phyloP scores from a whole-genome alignment of 345 rosid genomes.

The Iberis pinnata region DNA sequence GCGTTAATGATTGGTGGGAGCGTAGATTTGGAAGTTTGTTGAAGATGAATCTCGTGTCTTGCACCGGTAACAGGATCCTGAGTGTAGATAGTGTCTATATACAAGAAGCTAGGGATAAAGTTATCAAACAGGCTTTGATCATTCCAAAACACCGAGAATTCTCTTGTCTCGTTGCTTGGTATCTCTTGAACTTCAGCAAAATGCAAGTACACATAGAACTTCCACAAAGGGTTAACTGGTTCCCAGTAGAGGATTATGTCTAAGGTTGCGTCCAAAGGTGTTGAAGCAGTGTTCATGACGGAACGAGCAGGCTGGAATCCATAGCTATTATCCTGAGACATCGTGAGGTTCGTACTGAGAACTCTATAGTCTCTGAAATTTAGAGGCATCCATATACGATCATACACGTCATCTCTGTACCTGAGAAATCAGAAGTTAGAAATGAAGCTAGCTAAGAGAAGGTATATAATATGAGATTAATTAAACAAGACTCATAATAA shows the following conservation, averaged over 20 bases:
- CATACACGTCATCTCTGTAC: slow-evolving; percentile 28
- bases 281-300: slow-evolving; percentile 31
- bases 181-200: slow-evolving; percentile 31
- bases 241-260: background rate
- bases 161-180: slow-evolving; percentile 25
- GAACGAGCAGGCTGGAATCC: slow-evolving; percentile 20
- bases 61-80: slow-evolving; percentile 1
- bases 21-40: slow-evolving; percentile 12
- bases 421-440: background rate
- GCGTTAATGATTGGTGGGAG: slow-evolving; percentile 34
- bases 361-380: background rate
- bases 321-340: slow-evolving; percentile 7
- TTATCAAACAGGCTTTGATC: background rate
- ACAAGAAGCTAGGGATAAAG: slow-evolving; percentile 21
- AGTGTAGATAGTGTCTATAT: slow-evolving; percentile 17
- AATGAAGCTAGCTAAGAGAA: background rate
- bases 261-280: slow-evolving; percentile 7
- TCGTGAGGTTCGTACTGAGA: background rate
- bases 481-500: background rate
- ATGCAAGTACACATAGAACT: slow-evolving; percentile 31
- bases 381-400: slow-evolving; percentile 22
- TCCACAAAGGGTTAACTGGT: background rate
- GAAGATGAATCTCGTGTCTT: background rate
- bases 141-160: slow-evolving; percentile 20
- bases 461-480: background rate